Evolutionary conservation across 768 basidiomycete species (phyloP).

Genomic region (Kwoniella europaea): DNA sequence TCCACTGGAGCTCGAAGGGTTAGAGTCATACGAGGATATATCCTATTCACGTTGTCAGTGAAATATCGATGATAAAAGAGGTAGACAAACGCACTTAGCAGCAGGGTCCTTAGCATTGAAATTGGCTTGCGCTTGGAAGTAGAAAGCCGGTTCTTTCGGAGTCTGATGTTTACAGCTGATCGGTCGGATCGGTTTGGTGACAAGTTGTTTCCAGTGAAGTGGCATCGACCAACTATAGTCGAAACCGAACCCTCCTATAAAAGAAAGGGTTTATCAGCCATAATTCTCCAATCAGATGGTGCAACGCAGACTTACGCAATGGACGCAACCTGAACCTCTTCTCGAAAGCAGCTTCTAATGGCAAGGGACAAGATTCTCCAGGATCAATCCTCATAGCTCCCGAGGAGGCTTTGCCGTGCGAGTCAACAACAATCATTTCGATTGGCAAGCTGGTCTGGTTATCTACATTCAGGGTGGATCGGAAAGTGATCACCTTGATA

Average conservation of each 20-base stretch:
- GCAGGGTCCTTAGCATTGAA: constrained; percentile 68
- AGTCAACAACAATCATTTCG: constrained; percentile 87
- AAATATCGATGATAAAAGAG: too few relatives aligned
- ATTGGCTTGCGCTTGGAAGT: constrained; percentile 89
- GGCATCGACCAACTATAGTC: constrained; percentile 92
- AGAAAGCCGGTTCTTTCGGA: constrained; percentile 82
- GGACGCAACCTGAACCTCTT: constrained; percentile 85
- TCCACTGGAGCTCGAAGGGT: constrained; percentile 91
- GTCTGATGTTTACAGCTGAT: constrained; percentile 84
- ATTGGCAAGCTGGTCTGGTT: constrained; percentile 89
- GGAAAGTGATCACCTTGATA: constrained; percentile 89
- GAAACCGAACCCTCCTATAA: constrained; percentile 75
- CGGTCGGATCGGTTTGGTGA: constrained; percentile 70
- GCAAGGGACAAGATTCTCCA: constrained; percentile 83
- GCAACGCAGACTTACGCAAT: constrained; percentile 75
- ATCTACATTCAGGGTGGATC: constrained; percentile 89
- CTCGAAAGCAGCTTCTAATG: constrained; percentile 83
- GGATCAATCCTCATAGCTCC: constrained; percentile 87
- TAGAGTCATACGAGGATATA: constrained; percentile 81
- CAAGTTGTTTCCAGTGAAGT: constrained; percentile 84
- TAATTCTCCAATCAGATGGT: too few relatives aligned
- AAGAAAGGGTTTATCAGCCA: not conserved
- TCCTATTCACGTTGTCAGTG: constrained; percentile 61
- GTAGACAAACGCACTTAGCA: constrained; percentile 52
- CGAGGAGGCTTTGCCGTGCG: constrained; percentile 77